Evolutionary conservation across 768 basidiomycete genomes (phyloP).

Genomic region (Mycena latifolia): DNA sequence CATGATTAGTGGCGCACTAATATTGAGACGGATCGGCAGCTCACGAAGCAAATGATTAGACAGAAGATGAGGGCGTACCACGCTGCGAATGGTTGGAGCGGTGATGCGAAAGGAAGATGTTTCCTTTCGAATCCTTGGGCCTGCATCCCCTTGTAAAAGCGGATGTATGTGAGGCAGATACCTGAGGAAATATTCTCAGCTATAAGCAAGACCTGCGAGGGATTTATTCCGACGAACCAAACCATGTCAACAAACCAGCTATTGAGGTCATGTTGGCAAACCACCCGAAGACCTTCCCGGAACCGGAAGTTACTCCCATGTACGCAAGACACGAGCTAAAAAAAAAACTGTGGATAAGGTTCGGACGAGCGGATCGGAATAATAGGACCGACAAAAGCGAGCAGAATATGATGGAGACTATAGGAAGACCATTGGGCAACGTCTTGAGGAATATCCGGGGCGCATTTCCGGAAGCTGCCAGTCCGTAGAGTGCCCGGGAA

Average conservation of each 20-base stretch:
- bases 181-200: constrained; percentile 33
- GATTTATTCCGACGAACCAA: constrained; percentile 43
- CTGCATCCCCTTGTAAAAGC: constrained; percentile 88
- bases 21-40: constrained; percentile 39
- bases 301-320: constrained; percentile 78
- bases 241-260: constrained; percentile 83
- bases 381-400: constrained; percentile 58
- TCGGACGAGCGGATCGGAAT: not conserved
- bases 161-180: constrained; percentile 80
- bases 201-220: not conserved
- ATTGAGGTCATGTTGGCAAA: constrained; percentile 36
- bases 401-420: constrained; percentile 76
- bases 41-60: constrained; percentile 72
- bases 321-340: constrained; percentile 70
- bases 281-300: constrained; percentile 85
- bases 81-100: constrained; percentile 80
- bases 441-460: constrained; percentile 83
- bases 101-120: constrained; percentile 77
- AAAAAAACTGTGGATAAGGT: not conserved
- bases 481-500: constrained; percentile 89
- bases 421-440: constrained; percentile 79
- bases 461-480: constrained; percentile 85
- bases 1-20: not conserved
- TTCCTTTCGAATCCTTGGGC: constrained; percentile 82
- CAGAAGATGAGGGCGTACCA: constrained; percentile 63